Evolutionary conservation across 129 eudicot genomes (phyloP), one percentile per base, ranked within the genome.

Genomic region (Cynara cardunculus): DNA sequence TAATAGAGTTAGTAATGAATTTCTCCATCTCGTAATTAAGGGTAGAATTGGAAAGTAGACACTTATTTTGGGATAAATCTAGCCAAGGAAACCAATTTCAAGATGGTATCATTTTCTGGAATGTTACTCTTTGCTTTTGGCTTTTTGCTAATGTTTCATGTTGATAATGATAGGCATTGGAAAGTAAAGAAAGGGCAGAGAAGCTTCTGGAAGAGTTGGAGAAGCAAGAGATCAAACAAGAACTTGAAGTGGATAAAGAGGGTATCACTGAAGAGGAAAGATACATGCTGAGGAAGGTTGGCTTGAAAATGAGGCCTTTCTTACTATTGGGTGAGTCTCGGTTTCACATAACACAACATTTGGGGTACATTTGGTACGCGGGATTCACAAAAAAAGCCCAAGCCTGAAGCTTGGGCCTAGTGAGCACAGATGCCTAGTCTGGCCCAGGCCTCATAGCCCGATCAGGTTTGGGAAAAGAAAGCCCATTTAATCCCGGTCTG

Each of bases 221-320:
- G 80, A 84, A 85, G 78, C 85, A 76, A 78, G 87, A 90, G 76
- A 82, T 81, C 25, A 78, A 84, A 67, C 91, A 87, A 81, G 84
- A 81, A 66, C 65, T 82, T 75, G 94, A 84, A 67, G 81, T 85
- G 72, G 96, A 89, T 85, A 92, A 92, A 82, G 97, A 95, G 84
- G 97, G 97, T 56, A 92, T 95, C 73, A 95, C 94, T 49, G 93
- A 95, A 90, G 99, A 95, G 85, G 99, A 95, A 88, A 90, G 97
- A 74, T 91, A 83, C 78, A 92, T 92, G 97, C 86, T 95, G 77
- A 90, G 97, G 75, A 95, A 85, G 81, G 95, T 95, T 78, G 97
- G 94, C 71, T 81, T 92, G 87, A 89, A 86, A 74, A 92, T 92
- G 99, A 81, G 85, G 73, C 90, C 97, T 44, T 92, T 95, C 73